Evolutionary conservation across 176 grass and related monocot species (phyloP), one percentile per base, ranked within the genome.

Genomic region (Urochloa ruziziensis): DNA sequence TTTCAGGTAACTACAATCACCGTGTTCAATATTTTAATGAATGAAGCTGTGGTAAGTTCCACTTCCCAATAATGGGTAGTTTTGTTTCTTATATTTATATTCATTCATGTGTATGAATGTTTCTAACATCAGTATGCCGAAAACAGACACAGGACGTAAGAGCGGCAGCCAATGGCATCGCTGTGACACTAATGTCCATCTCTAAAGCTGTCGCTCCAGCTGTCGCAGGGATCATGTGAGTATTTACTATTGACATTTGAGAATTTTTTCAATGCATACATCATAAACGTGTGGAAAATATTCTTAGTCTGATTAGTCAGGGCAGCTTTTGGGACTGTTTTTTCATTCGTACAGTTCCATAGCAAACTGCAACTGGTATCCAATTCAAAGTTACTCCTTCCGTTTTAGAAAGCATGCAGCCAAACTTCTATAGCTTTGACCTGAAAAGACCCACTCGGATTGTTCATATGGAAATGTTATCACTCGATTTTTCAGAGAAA

Each of bases 1-100:
- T 84, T 89, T 62, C 92, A 94, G 89, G 86, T 89, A 82, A 91
- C 83, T 29, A 86, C 82, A 70, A 94, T 91, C 8, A 91, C 83
- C 4, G 83, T 82, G 34, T 86, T 84, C 58, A 94, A 86, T 76
- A 89, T 91, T 75, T 86, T 94, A 23, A 88, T 89, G 83, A 94
- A 94, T 74, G 89, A 86, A 28, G 70, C 83, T 62, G 92, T 91
- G 83, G 92, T 94, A 84, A 84, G 84, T 88, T 75, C 35, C 51
- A 33, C 30, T 51, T 82, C 54, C 21, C 53, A 56, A 10, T 28
- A 69, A 75, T 62, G 19, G 2, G 9, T 69, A 81, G 58, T 73
- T 86, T 43, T 7, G 43, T 68, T 21, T 67, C 33, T 79, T 83
- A 28, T 24, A n/a, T n/a, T n/a, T n/a, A n/a, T n/a, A n/a, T n/a